Evolutionary conservation across 2,329 filamentous ascomycete genomes (phyloP), one percentile per base, ranked within the genome.

Genomic region (Didymellaceae sp.): DNA sequence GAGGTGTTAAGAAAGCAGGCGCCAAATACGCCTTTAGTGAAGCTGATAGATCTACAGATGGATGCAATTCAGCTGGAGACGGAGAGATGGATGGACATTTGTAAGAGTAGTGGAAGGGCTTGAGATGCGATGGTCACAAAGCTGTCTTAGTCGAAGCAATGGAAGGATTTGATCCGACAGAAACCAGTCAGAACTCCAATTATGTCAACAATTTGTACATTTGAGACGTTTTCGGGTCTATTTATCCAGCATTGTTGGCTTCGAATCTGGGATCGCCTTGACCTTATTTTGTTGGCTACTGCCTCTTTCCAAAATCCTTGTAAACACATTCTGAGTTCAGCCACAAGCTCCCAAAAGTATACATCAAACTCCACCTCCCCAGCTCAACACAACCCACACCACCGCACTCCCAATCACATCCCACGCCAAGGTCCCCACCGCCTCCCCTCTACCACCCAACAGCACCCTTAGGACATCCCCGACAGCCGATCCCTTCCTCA

Each of bases 81-180:
- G 39, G 77, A 79, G 61, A 73, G 73, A 70, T 77, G 77, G 72
- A 80, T 80, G 74, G 75, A 79, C 44, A 71, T 79, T 4, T 76
- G 73, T 45, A 76, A 74, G 11, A 79, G 76, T 14, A 72, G 74
- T 22, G 77, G 78, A 4, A 78, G 76, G 55, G 77, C 74, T 4
- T 74, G 46, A 50, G 21, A n/a, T 16, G 13, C n/a, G n/a, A n/a
- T n/a, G n/a, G n/a, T n/a, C n/a, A n/a, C n/a, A n/a, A n/a, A n/a
- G n/a, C n/a, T n/a, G n/a, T n/a, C n/a, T n/a, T n/a, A n/a, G n/a
- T n/a, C n/a, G n/a, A n/a, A n/a, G n/a, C n/a, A n/a, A n/a, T n/a
- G n/a, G n/a, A n/a, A n/a, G n/a, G n/a, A n/a, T n/a, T n/a, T n/a
- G n/a, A n/a, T n/a, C n/a, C n/a, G n/a, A n/a, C n/a, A n/a, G n/a